Base-by-base conservation (phyloP, 352 stramenopile species). In the Phytopythium delawarense region DNA sequence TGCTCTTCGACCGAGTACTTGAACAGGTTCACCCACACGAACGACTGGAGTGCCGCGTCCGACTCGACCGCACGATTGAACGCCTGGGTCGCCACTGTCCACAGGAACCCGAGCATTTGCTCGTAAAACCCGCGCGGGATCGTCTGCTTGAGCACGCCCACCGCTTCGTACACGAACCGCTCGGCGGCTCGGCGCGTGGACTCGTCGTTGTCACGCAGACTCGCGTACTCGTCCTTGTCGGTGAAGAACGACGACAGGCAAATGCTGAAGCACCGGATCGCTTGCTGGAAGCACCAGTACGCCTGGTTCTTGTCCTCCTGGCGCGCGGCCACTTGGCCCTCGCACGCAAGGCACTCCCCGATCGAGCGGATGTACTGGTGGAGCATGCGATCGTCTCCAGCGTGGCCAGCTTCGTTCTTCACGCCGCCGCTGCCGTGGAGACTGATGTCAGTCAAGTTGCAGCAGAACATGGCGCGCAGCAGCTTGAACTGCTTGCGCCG, bases 11-110 rank as follows among this genome's bases (percentile, higher is more conserved):
- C 78, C 4, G 81, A 86, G 35, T 87, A 87, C 64, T 92, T 92
- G 56, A 92, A 92, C 56, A 92, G 76, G 62, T 92, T 91, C 16
- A 92, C 77, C 84, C 84, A 92, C 6, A 91, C 72, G 54, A 92
- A 92, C 7, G 79, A 86, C 66, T 92, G 78, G 28, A 91, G 57
- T 2, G 72, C 72, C 21, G 66, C 66, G 32, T 71, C 77, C 44
- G 63, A 51, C 6, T 77, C 74, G 9, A 61, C 61, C 34, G 63
- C 70, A 6, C 75, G 65, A 18, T 76, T 67, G 6, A 89, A 63
- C 8, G 71, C 75, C 57, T 89, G 79, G 1, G 81, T 84, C 2
- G 76, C 79, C 13, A 92, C 76, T 6, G 76, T 74, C 84, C 81
- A 91, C 2, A 91, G 60, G 57, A 89, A 92, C 21, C 64, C 62